Conservation (phyloP, 2,329 filamentous ascomycete species). For the Ophiostoma novo-ulmi region DNA sequence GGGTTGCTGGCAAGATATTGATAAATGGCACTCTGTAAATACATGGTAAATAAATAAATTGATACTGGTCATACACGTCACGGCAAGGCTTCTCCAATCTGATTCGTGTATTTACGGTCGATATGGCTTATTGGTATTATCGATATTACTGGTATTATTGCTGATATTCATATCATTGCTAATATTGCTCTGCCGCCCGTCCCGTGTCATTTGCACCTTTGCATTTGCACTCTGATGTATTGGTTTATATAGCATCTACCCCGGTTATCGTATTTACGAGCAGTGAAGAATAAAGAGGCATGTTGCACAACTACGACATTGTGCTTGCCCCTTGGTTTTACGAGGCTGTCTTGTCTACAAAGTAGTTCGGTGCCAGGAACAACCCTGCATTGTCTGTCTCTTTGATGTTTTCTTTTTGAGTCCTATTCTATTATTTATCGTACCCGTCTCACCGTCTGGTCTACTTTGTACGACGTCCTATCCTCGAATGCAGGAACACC, state of each 20-base stretch:
- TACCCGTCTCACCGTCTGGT: not conserved
- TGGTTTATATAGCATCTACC: not conserved
- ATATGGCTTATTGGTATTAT: not conserved
- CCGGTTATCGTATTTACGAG: not conserved
- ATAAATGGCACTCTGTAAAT: not conserved
- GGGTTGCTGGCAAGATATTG: not conserved
- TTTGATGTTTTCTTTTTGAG: not conserved
- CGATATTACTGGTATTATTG: not conserved
- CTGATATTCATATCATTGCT: not conserved
- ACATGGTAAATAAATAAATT: not conserved
- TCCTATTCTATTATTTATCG: not conserved
- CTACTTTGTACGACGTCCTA: not conserved
- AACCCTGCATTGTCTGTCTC: not conserved
- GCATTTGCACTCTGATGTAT: not conserved
- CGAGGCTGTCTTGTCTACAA: not conserved
- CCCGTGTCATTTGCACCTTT: not conserved
- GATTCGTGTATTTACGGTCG: constrained; percentile 1
- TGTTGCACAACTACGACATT: constrained; percentile 7
- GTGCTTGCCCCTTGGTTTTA: not conserved
- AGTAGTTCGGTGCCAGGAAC: not conserved
- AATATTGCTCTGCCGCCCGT: not conserved
- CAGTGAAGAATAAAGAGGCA: too few species aligned
- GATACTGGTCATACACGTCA: not conserved
- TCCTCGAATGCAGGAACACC: not conserved
- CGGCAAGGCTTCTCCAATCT: not conserved